Percentiles rank a stretch among this genome's conserved stretches.
These are phyloP conservation scores for Gossypium sturtianum DNA, from an alignment of 345 rosid genomes.

Conservation along the genomic window DNA sequence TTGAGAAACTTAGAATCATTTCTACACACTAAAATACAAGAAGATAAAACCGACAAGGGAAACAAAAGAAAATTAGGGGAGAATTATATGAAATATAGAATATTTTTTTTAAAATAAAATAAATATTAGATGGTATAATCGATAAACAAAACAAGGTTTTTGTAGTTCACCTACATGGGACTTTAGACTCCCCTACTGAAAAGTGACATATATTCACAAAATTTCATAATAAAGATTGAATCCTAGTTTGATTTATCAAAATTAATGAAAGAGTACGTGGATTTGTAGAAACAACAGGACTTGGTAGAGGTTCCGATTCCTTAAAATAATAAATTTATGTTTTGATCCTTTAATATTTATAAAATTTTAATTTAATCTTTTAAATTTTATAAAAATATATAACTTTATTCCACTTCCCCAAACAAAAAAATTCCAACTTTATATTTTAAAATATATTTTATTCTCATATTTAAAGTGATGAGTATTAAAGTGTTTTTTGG, in stretches of 20 bases:
- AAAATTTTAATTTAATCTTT: no score
- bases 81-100: not conserved
- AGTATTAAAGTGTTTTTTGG: no score
- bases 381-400: no score
- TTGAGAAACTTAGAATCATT: not conserved
- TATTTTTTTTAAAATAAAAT: not conserved
- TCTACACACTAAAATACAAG: not conserved
- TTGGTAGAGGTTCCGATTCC: rapidly evolving
- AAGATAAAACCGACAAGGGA: not conserved
- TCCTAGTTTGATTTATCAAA: no score
- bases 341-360: no score
- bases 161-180: not conserved
- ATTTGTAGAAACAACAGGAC: rapidly evolving
- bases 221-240: not conserved
- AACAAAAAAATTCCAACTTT: no score
- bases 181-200: not conserved
- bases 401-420: rapidly evolving
- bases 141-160: not conserved
- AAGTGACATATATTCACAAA: not conserved
- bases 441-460: no score
- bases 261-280: rapidly evolving
- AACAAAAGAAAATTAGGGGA: not conserved
- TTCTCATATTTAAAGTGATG: no score
- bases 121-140: not conserved
- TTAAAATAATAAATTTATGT: no score